Conservation (phyloP, 129 eudicot genomes). For the Flaveria robusta region DNA sequence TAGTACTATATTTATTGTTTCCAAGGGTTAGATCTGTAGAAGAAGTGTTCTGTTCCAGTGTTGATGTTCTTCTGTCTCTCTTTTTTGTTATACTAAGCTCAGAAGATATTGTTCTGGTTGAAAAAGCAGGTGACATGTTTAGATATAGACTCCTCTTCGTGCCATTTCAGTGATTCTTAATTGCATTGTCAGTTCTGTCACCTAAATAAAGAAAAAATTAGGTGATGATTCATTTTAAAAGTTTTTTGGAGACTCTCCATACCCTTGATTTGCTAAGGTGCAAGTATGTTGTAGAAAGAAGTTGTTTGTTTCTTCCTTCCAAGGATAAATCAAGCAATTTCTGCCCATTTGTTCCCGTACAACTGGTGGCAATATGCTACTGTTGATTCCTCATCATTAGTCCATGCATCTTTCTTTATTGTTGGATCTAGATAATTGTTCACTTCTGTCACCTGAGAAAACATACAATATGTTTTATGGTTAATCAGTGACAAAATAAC, state of each 20-base stretch:
- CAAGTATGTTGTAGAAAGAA: no score
- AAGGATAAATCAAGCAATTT: no score
- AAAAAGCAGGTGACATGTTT: constrained; percentile 41
- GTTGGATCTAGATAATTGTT: constrained; percentile 85
- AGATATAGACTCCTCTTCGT: constrained; percentile 63
- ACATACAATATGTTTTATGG: constrained; percentile 4
- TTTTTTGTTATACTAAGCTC: constrained; percentile 19
- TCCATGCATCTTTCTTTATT: constrained; percentile 81
- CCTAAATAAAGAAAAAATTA: no score
- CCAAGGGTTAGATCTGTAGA: constrained; percentile 60
- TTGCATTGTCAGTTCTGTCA: constrained; percentile 87
- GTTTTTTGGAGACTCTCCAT: no score
- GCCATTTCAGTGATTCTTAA: constrained; percentile 91
- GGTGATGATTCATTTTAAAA: no score
- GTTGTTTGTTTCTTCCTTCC: no score
- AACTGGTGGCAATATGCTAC: no score
- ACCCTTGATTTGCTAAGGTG: no score
- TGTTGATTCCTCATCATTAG: no score
- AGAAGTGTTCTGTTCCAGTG: constrained; percentile 37
- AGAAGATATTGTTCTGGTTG: constrained; percentile 29
- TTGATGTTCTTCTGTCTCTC: constrained; percentile 5
- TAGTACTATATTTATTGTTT: constrained; percentile 19
- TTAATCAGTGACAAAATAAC: background rate
- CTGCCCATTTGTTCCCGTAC: no score
- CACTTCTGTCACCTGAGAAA: constrained; percentile 80